A percentile compares a stretch with the other conserved stretches of the same genome.
These are phyloP conservation scores for Lipomyces kockii DNA, from an alignment of 805 yeast species.

Conservation along the genomic window DNA sequence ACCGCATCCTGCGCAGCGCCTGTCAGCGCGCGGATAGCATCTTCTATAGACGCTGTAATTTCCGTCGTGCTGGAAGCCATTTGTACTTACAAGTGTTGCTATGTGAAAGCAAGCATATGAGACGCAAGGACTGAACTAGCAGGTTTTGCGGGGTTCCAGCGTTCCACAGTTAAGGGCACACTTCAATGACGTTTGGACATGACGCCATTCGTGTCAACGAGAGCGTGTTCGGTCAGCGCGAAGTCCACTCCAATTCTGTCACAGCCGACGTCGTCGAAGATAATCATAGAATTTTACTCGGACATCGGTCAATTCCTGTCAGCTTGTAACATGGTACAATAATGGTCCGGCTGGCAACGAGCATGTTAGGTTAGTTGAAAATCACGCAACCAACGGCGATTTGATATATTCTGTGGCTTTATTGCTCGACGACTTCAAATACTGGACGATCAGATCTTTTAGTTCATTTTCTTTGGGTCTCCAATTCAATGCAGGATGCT, in stretches of 20 bases:
- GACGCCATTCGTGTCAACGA: background rate
- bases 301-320: background rate
- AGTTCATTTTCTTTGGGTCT: background rate
- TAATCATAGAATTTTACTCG: background rate
- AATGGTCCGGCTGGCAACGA: background rate
- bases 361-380: background rate
- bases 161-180: background rate
- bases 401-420: background rate
- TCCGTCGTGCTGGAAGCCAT: conserved; percentile 14
- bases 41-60: conserved; percentile 8
- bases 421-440: background rate
- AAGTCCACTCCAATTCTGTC: background rate
- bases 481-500: conserved; percentile 11
- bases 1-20: conserved; percentile 35
- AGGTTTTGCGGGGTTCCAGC: background rate
- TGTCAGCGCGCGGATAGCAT: conserved; percentile 23
- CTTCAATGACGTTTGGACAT: background rate
- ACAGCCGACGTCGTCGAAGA: background rate
- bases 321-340: background rate
- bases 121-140: background rate
- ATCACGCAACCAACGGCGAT: background rate
- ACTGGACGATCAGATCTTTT: background rate
- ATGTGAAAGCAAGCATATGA: background rate
- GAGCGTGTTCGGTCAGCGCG: background rate
- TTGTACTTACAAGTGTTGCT: background rate